Percentiles rank a stretch among this genome's conserved stretches.
Conservation (phyloP, 371 early-diverging fungal species). For the Lichtheimia hyalospora region DNA sequence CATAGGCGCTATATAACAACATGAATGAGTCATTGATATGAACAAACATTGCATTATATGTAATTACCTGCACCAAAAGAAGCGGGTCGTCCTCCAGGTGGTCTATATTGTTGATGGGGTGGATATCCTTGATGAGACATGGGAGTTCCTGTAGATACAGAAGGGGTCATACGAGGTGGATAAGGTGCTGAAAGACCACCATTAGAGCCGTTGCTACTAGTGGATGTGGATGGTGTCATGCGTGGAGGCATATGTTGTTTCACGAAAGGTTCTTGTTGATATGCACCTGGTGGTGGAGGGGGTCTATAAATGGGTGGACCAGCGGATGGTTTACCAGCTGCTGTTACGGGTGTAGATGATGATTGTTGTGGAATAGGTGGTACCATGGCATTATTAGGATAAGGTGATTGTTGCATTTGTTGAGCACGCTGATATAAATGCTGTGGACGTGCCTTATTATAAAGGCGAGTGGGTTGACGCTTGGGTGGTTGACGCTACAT, state of each 20-base stretch:
- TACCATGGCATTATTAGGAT: slow-evolving; percentile 1
- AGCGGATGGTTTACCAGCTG: slow-evolving; percentile 3
- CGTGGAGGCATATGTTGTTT: slow-evolving; percentile 24
- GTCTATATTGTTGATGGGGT: slow-evolving; percentile 2
- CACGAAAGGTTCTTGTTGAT: slow-evolving; percentile 11
- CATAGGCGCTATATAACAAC: background rate
- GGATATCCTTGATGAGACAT: background rate
- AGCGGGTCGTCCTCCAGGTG: slow-evolving; percentile 2
- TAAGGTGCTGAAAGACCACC: slow-evolving; percentile 8
- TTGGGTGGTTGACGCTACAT: slow-evolving; percentile 34
- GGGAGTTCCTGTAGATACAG: no score
- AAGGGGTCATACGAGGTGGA: slow-evolving; percentile 2
- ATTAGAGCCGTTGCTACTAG: slow-evolving; percentile 14
- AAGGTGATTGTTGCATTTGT: slow-evolving; percentile 14
- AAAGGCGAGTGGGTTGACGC: slow-evolving; percentile 37
- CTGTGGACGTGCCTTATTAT: background rate
- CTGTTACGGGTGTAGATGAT: slow-evolving; percentile 23
- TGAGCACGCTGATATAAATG: slow-evolving; percentile 16
- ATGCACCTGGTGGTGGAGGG: slow-evolving; percentile 3
- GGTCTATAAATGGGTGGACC: slow-evolving; percentile 21
- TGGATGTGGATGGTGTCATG: slow-evolving; percentile 13
- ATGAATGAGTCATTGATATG: background rate
- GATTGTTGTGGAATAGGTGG: slow-evolving; percentile 17
- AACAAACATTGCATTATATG: no score
- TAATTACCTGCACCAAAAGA: background rate